These are phyloP conservation scores for Caryocar brasiliense DNA, from an alignment of 441 rosid species.

Conservation along the genomic window DNA sequence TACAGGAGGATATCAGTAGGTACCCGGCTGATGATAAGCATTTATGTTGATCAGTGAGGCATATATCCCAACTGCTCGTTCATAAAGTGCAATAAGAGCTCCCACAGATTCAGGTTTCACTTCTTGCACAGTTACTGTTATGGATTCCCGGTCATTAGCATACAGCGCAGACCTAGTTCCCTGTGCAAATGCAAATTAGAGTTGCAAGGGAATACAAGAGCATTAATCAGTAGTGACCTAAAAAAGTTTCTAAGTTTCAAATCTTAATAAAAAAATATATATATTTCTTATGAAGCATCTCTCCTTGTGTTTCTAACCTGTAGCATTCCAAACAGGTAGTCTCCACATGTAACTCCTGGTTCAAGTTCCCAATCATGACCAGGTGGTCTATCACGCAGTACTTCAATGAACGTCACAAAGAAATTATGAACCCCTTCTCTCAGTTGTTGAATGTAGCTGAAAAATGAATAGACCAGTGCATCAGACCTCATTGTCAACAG, in stretches of 20 bases:
- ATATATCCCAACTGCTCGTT: constrained; percentile 92
- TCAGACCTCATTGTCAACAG: neutral
- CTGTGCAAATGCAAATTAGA: constrained; percentile 28
- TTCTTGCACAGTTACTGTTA: constrained; percentile 80
- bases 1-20: constrained; percentile 2
- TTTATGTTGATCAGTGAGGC: constrained; percentile 79
- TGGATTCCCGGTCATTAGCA: constrained; percentile 76
- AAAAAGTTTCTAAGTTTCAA: neutral
- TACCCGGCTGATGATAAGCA: constrained; percentile 98
- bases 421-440: constrained; percentile 97
- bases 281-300: neutral
- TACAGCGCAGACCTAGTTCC: constrained; percentile 96
- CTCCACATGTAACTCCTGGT: constrained; percentile 98
- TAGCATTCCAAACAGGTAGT: constrained; percentile 92
- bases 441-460: constrained; percentile 91
- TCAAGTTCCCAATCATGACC: constrained; percentile 99
- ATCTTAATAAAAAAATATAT: neutral
- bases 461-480: constrained; percentile 4
- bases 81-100: constrained; percentile 84
- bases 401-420: constrained; percentile 93
- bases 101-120: constrained; percentile 90
- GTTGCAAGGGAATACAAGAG: neutral
- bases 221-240: neutral
- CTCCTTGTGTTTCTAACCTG: constrained; percentile 42
- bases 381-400: constrained; percentile 83